A percentile compares a stretch with the other conserved stretches of the same genome.
Conservation (phyloP, 2,329 filamentous ascomycete species). For the Neofusicoccum umdonicola region DNA sequence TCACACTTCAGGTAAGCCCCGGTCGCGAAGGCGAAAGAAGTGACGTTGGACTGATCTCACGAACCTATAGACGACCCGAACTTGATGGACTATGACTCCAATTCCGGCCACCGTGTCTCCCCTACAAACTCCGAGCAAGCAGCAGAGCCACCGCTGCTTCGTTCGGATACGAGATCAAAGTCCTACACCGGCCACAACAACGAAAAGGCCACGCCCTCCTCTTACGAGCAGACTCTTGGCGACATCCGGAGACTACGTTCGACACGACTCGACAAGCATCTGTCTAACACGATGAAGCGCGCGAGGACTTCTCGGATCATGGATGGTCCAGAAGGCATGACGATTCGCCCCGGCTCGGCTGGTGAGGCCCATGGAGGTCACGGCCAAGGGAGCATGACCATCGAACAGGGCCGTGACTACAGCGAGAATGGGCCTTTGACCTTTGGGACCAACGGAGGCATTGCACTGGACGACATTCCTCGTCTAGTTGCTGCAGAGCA, state of each 20-base stretch:
- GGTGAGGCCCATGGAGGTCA: conserved; percentile 48
- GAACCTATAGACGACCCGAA: conserved; percentile 63
- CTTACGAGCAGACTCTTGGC: conserved; percentile 92
- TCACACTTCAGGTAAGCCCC: conserved; percentile 59
- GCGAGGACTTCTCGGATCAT: conserved; percentile 89
- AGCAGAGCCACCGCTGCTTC: conserved; percentile 54
- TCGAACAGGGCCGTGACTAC: conserved; percentile 75
- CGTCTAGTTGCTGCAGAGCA: conserved; percentile 94
- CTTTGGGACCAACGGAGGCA: conserved; percentile 77
- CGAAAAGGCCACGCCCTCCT: conserved; percentile 58
- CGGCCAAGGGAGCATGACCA: conserved; percentile 55
- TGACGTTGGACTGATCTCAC: conserved; percentile 25
- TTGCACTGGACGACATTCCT: conserved; percentile 94
- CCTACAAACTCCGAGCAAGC: conserved; percentile 41
- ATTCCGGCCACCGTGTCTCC: conserved; percentile 59
- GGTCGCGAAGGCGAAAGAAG: neutral
- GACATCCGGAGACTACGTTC: conserved; percentile 90
- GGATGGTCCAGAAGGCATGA: conserved; percentile 70
- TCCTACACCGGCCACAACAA: conserved; percentile 64
- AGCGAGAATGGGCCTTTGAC: conserved; percentile 72
- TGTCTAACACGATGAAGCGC: conserved; percentile 89
- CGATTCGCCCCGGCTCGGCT: conserved; percentile 65
- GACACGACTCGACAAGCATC: conserved; percentile 87
- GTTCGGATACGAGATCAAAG: conserved; percentile 69
- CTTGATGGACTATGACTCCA: conserved; percentile 63